Base-by-base conservation (phyloP, 169 alveolate species). In the Plasmodium chabaudi region DNA sequence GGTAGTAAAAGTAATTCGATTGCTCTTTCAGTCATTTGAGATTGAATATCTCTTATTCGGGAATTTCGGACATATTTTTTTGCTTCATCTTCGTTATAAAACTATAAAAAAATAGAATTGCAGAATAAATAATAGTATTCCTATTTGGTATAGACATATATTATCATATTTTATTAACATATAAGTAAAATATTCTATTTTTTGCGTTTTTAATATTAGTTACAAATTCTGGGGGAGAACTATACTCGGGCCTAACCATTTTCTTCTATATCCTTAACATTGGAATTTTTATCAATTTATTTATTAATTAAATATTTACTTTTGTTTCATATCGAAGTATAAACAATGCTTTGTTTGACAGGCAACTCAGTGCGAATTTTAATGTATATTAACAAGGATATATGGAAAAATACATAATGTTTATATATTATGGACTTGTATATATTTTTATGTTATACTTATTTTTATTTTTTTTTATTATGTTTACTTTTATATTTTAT, bases 11-110 rank as follows among this genome's bases (percentile, higher is more conserved):
- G 88, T 63, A 96, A 92, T 73, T 97, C 98, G 12, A 96, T 53
- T 9, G 98, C 98, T 90, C 99, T 93, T 75, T 97, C 98, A 27
- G 99, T 95, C 97, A 98, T 93, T 88, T 96, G 96, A n/a, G 95
- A 90, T 87, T 98, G 98, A 59, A 98, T 97, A 57, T 97, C 97
- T 25, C 97, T 94, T 56, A 98, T 97, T 69, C 98, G 93, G 42
- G 98, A 94, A 84, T 95, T 95, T 25, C 95, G 77, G 9, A 98
- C 91, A 89, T 97, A 97, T 67, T 96, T 96, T 72, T 93, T 69
- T 17, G 99, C 98, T 87, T 97, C 99, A 17, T 92, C 96, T 63
- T 93, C 94, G 77, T 95, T 94, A 90, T 97, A 97, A 84, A 93
- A 97, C 97, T 97, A 68, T 47, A 79, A 10, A 47, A 27, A 49